Percentiles rank a stretch among this genome's conserved stretches.
Conservation (phyloP, 441 rosid species). For the Cnidoscolus chayamansa region DNA sequence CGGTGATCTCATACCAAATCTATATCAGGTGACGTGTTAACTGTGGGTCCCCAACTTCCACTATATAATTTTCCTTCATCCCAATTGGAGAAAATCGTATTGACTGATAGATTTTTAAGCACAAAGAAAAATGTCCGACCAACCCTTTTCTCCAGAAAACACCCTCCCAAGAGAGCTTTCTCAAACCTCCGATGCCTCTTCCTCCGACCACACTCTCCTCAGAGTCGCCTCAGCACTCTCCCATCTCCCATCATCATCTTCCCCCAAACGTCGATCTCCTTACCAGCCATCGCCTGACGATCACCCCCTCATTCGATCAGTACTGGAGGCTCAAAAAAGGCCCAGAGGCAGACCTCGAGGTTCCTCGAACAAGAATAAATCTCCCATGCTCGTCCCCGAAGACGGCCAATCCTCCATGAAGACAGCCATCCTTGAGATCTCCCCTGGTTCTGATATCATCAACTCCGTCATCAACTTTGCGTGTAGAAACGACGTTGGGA, state of each 20-base stretch:
- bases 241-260: neutral
- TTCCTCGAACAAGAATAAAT: conserved; percentile 51
- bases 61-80: no score
- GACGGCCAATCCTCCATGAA: conserved; percentile 35
- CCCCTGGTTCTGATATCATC: conserved; percentile 43
- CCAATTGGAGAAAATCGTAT: no score
- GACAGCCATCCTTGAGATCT: conserved; percentile 40
- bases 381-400: conserved; percentile 31
- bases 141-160: conserved; percentile 10
- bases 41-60: no score
- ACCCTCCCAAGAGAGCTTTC: conserved; percentile 32
- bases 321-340: conserved; percentile 21
- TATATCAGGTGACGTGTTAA: no score
- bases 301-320: neutral
- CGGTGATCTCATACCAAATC: no score
- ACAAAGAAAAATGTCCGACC: conserved; percentile 29
- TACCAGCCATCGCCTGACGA: neutral
- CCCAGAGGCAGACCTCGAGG: conserved; percentile 50
- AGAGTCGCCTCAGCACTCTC: conserved; percentile 13
- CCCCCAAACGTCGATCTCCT: neutral
- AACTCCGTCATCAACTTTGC: conserved; percentile 31
- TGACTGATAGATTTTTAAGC: no score
- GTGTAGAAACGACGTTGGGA: conserved; percentile 22
- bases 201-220: conserved; percentile 32
- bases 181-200: conserved; percentile 27